Conservation (phyloP, 306 rosid species). For the Rosa persica region DNA sequence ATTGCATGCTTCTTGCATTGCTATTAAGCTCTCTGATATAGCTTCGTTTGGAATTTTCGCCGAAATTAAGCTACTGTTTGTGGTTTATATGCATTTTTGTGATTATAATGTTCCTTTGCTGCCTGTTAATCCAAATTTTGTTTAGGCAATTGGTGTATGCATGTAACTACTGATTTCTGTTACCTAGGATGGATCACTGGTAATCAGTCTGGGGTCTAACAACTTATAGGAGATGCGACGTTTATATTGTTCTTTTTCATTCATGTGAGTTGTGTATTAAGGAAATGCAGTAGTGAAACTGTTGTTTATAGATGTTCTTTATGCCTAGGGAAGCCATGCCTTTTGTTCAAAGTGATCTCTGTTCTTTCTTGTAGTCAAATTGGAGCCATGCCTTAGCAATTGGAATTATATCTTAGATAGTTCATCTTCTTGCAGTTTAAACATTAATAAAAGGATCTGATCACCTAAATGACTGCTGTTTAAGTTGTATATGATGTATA, state of each 20-base stretch:
- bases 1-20: conserved; percentile 8
- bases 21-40: not conserved
- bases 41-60: not conserved
- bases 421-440: too few relatives aligned
- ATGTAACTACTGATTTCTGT: not conserved
- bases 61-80: not conserved
- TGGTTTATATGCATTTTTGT: not conserved
- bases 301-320: not conserved
- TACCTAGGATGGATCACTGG: not conserved
- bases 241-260: not conserved
- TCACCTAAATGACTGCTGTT: not conserved
- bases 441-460: not conserved
- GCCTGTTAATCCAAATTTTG: too few relatives aligned
- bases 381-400: not conserved
- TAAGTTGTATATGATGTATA: not conserved
- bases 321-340: not conserved
- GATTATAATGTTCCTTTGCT: not conserved
- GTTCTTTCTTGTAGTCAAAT: not conserved
- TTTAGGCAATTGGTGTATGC: not conserved
- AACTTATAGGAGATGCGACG: not conserved
- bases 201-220: not conserved
- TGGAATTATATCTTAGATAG: too few relatives aligned
- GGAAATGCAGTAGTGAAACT: not conserved
- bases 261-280: not conserved
- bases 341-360: not conserved